These are phyloP conservation scores for Suhomyces terraborum DNA, from an alignment of 1,139 yeast species.

Conservation along the genomic window DNA sequence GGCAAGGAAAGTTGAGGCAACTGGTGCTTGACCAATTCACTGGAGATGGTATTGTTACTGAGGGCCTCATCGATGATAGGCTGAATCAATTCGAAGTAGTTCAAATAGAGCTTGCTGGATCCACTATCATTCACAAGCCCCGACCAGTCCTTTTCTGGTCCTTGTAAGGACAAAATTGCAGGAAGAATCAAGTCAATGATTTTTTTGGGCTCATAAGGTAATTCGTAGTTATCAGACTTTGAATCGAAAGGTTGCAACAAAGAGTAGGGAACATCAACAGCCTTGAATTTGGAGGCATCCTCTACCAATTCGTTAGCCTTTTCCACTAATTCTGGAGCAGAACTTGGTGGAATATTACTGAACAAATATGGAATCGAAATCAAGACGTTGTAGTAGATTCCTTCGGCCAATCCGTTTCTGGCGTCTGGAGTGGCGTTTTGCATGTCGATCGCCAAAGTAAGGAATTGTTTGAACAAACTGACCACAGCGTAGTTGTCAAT, in stretches of 20 bases:
- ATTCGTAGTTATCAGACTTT: constrained; percentile 31
- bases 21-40: constrained; percentile 44
- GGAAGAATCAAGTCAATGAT: constrained; percentile 56
- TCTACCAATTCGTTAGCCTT: constrained; percentile 48
- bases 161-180: constrained; percentile 47
- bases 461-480: constrained; percentile 54
- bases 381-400: constrained; percentile 63
- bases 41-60: constrained; percentile 40
- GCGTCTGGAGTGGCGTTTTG: constrained; percentile 40
- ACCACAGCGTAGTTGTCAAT: constrained; percentile 55
- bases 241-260: constrained; percentile 45
- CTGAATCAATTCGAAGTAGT: constrained; percentile 33
- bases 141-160: constrained; percentile 30
- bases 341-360: constrained; percentile 38
- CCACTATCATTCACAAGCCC: constrained; percentile 15
- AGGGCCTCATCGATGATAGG: constrained; percentile 44
- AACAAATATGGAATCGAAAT: constrained; percentile 70
- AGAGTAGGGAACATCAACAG: constrained; percentile 24
- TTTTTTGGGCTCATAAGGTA: constrained; percentile 58
- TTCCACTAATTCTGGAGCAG: constrained; percentile 32
- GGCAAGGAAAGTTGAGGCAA: constrained; percentile 55
- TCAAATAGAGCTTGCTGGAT: constrained; percentile 33
- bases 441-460: constrained; percentile 58
- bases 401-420: constrained; percentile 67
- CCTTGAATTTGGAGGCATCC: constrained; percentile 42